Evolutionary conservation across 768 basidiomycete genomes (phyloP).

Genomic region (Xanthoconium purpureum): DNA sequence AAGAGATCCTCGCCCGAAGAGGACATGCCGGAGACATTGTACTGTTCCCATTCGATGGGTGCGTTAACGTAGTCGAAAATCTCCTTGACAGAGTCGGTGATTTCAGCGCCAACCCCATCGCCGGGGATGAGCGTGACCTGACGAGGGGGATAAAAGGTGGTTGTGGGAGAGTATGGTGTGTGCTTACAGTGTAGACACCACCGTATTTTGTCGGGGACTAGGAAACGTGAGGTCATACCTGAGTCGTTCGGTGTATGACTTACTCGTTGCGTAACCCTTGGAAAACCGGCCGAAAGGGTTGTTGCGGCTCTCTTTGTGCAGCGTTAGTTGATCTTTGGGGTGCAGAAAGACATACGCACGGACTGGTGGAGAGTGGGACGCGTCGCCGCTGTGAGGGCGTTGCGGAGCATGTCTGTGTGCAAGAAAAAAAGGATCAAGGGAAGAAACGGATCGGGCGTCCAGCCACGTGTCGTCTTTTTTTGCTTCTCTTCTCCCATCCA

Average conservation of each 20-base stretch:
- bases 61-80: conserved; percentile 97
- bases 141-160: conserved; percentile 21
- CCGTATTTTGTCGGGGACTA: conserved; percentile 89
- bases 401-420: conserved; percentile 54
- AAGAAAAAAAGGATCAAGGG: conserved; percentile 29
- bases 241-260: conserved; percentile 22
- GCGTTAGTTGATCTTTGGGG: background rate
- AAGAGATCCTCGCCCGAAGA: conserved; percentile 92
- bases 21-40: conserved; percentile 95
- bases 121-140: conserved; percentile 97
- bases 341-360: conserved; percentile 39
- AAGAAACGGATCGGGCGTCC: conserved; percentile 23
- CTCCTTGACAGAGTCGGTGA: conserved; percentile 98
- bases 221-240: conserved; percentile 4
- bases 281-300: conserved; percentile 75
- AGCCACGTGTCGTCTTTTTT: background rate
- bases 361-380: conserved; percentile 52
- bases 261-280: conserved; percentile 70
- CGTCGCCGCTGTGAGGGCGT: conserved; percentile 52
- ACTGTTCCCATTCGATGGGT: conserved; percentile 99
- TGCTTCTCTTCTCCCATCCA: background rate
- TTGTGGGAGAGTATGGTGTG: background rate
- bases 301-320: conserved; percentile 61
- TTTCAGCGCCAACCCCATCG: conserved; percentile 95
- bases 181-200: conserved; percentile 81